Evolutionary conservation across 2,329 filamentous ascomycete species (phyloP).

Genomic region (Hypoxylon sp.): DNA sequence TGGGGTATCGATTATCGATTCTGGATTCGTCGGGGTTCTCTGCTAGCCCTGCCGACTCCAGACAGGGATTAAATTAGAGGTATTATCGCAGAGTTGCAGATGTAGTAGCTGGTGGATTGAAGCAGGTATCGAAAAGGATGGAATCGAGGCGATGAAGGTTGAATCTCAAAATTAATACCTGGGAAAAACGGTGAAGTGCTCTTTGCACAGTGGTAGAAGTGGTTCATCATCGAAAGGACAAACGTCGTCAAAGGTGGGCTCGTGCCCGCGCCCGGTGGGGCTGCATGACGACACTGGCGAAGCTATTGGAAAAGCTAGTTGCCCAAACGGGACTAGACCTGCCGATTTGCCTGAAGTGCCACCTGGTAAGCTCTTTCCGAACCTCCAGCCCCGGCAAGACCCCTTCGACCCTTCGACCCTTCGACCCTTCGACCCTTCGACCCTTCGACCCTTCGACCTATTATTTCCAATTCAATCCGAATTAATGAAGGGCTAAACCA

Average conservation of each 20-base stretch:
- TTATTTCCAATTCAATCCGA: slow-evolving; percentile 5
- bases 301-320: slow-evolving; percentile 44
- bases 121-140: background rate
- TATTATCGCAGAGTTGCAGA: background rate
- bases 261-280: slow-evolving; percentile 24
- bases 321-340: slow-evolving; percentile 34
- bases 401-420: background rate
- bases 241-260: slow-evolving; percentile 34
- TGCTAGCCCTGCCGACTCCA: background rate
- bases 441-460: background rate
- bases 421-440: no score
- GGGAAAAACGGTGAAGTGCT: slow-evolving; percentile 9
- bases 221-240: slow-evolving; percentile 22
- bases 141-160: background rate
- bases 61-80: slow-evolving; percentile 10
- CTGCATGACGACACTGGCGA: slow-evolving; percentile 40
- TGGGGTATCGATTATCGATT: slow-evolving; percentile 2
- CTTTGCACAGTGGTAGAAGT: slow-evolving; percentile 6
- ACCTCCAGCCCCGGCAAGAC: slow-evolving; percentile 17
- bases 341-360: slow-evolving; percentile 36
- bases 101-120: background rate
- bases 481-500: slow-evolving; percentile 19
- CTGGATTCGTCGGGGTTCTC: background rate
- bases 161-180: background rate
- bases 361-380: slow-evolving; percentile 25